A percentile compares a stretch with the other conserved stretches of the same genome.
Evolutionary conservation across 2,329 filamentous ascomycete species (phyloP).

Genomic region (Diaporthe sp.): DNA sequence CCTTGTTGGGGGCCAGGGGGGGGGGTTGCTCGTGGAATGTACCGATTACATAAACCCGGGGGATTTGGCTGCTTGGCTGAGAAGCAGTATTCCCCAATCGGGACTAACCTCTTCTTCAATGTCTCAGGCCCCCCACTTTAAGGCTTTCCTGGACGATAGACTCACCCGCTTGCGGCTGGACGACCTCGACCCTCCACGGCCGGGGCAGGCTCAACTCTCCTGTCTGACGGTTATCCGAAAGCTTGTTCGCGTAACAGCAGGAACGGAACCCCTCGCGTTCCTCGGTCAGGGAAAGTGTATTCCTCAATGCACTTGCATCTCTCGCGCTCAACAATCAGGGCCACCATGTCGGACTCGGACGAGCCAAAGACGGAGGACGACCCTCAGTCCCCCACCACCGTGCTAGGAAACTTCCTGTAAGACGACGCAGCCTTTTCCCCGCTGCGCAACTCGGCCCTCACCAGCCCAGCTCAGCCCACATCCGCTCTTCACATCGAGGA

Average conservation of each 20-base stretch:
- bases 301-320: neutral
- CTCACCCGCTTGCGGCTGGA: neutral
- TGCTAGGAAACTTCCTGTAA: slow-evolving; percentile 39
- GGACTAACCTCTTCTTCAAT: neutral
- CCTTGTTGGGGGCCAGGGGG: neutral
- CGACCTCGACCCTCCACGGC: neutral
- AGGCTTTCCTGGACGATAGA: neutral
- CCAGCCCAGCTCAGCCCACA: neutral
- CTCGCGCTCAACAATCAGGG: neutral
- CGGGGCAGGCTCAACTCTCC: neutral
- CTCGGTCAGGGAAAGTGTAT: neutral
- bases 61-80: neutral
- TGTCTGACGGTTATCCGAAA: neutral
- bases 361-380: slow-evolving; percentile 25
- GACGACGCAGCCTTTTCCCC: neutral
- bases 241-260: neutral
- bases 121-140: neutral
- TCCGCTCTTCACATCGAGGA: neutral
- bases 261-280: neutral
- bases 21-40: neutral
- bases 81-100: neutral
- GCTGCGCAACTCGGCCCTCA: neutral
- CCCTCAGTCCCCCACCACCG: slow-evolving; percentile 32
- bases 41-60: neutral
- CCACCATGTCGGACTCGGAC: slow-evolving; percentile 14